Conservation (phyloP, 129 eudicot genomes). For the Saposhnikovia divaricata region DNA sequence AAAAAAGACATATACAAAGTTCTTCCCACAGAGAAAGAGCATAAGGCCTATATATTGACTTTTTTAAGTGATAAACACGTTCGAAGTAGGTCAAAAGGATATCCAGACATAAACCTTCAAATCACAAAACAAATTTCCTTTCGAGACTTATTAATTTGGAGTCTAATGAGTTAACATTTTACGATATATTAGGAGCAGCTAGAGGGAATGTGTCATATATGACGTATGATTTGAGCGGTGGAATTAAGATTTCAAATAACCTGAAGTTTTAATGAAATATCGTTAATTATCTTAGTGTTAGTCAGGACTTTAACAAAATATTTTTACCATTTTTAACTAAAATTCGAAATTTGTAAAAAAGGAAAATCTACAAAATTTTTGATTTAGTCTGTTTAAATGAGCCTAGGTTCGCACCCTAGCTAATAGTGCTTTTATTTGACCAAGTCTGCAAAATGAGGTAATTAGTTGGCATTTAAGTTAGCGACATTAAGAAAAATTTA, state of each 20-base stretch:
- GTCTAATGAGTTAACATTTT: background rate
- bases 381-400: too few species aligned
- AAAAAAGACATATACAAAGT: background rate
- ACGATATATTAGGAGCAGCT: background rate
- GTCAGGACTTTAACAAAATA: too few species aligned
- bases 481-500: constrained; percentile 14
- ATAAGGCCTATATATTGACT: background rate
- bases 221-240: too few species aligned
- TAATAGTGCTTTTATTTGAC: constrained; percentile 11
- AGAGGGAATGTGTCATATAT: constrained; percentile 7
- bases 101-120: background rate
- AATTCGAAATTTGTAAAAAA: too few species aligned
- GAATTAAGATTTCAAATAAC: too few species aligned
- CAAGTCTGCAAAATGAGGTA: background rate
- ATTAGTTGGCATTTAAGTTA: constrained; percentile 11
- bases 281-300: too few species aligned
- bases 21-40: background rate
- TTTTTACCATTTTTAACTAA: too few species aligned
- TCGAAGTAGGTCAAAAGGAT: constrained; percentile 21
- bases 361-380: too few species aligned
- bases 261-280: too few species aligned
- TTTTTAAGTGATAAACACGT: background rate
- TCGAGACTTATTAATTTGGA: background rate
- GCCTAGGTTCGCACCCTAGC: too few species aligned
- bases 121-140: background rate